Evolutionary conservation across 1,284 basidiomycete genomes (phyloP).

Genomic region (Cryptococcus amylolentus): DNA sequence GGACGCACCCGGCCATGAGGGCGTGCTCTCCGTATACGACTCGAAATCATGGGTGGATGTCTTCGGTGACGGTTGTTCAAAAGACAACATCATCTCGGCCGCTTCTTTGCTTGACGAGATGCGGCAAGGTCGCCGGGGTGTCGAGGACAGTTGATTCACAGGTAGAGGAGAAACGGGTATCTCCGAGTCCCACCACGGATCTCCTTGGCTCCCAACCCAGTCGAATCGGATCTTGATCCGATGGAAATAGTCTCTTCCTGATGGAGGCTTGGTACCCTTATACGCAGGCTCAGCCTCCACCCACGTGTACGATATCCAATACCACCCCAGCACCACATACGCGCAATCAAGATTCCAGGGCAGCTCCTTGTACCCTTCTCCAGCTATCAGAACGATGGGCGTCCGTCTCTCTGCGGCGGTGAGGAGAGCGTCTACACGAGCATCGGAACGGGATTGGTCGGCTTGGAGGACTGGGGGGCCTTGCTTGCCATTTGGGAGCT

Average conservation of each 20-base stretch:
- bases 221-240: constrained; percentile 46
- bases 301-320: constrained; percentile 43
- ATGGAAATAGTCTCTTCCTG: constrained; percentile 25
- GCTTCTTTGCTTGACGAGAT: too few relatives aligned
- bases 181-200: constrained; percentile 36
- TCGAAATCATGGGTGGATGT: too few relatives aligned
- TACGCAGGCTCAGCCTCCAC: constrained; percentile 36
- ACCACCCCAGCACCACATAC: constrained; percentile 45
- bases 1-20: too few relatives aligned
- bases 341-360: constrained; percentile 35
- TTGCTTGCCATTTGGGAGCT: constrained; percentile 5
- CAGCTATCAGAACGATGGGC: constrained; percentile 40
- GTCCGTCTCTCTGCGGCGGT: constrained; percentile 19
- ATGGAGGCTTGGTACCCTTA: constrained; percentile 10
- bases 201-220: constrained; percentile 40
- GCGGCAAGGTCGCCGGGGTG: too few relatives aligned
- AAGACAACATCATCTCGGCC: too few relatives aligned
- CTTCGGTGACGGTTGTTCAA: too few relatives aligned
- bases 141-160: too few relatives aligned
- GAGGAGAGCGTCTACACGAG: constrained; percentile 36
- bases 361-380: constrained; percentile 34
- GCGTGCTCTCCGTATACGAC: too few relatives aligned
- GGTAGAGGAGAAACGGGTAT: background rate
- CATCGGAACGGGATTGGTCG: constrained; percentile 33
- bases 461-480: constrained; percentile 27